Evolutionary conservation across 805 yeast species (phyloP).

Genomic region (Starmerella geochares): DNA sequence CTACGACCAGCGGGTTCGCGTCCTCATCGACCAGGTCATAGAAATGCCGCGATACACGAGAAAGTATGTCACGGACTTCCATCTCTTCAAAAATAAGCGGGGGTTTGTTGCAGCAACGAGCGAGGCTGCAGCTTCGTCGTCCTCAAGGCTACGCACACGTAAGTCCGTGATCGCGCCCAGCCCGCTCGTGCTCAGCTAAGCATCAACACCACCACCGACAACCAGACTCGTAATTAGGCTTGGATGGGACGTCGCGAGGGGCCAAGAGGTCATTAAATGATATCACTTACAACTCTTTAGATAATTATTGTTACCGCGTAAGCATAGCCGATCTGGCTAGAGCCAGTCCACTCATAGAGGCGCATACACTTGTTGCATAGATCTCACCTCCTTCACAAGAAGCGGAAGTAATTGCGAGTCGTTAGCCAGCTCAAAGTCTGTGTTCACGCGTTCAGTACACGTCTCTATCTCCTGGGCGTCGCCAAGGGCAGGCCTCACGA

Average conservation of each 20-base stretch:
- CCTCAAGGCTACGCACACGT: neutral
- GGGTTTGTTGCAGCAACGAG: neutral
- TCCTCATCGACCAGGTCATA: constrained; percentile 39
- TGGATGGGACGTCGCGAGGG: too few species aligned
- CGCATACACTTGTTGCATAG: too few species aligned
- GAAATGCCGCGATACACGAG: constrained; percentile 24
- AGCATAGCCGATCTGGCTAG: too few species aligned
- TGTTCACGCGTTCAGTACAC: constrained; percentile 8
- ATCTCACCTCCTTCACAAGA: neutral
- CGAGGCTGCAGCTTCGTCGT: neutral
- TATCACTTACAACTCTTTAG: too few species aligned
- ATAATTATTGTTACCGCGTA: too few species aligned
- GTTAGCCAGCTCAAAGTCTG: constrained; percentile 10
- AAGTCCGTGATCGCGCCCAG: neutral
- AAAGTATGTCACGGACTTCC: constrained; percentile 22
- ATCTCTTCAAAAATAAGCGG: neutral
- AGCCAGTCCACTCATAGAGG: too few species aligned
- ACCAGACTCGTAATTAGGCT: too few species aligned
- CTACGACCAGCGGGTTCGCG: constrained; percentile 76
- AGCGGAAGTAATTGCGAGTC: neutral
- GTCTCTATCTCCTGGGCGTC: neutral
- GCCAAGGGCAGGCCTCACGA: constrained; percentile 40
- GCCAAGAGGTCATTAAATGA: too few species aligned
- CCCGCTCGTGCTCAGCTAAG: neutral
- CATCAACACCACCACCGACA: neutral